Conservation (phyloP, 768 basidiomycete genomes). For the Xanthoconium stramineum region DNA sequence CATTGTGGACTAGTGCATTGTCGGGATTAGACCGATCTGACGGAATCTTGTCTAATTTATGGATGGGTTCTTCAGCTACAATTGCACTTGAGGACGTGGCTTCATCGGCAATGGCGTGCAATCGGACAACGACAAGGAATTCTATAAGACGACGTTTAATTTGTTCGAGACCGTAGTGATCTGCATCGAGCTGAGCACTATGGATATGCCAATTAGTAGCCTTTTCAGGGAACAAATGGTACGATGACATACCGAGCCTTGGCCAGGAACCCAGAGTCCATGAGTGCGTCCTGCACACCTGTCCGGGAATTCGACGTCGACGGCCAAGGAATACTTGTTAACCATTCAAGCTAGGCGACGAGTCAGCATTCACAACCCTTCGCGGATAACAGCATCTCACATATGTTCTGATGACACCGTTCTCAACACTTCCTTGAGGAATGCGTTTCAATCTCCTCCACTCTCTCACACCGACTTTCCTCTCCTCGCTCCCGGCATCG, state of each 20-base stretch:
- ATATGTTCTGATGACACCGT: conserved; percentile 82
- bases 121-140: conserved; percentile 82
- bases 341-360: conserved; percentile 68
- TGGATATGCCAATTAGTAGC: neutral
- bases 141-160: conserved; percentile 91
- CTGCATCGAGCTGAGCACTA: conserved; percentile 72
- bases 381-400: conserved; percentile 40
- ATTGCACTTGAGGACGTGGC: conserved; percentile 1
- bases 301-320: conserved; percentile 30
- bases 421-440: conserved; percentile 87
- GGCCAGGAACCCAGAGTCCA: conserved; percentile 57
- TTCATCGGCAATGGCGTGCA: conserved; percentile 36
- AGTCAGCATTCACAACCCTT: conserved; percentile 5
- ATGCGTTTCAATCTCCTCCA: conserved; percentile 83
- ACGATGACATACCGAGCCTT: conserved; percentile 49
- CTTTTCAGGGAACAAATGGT: neutral
- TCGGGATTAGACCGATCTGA: conserved; percentile 17
- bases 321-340: conserved; percentile 83
- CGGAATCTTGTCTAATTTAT: conserved; percentile 20
- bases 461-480: conserved; percentile 78
- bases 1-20: conserved; percentile 25
- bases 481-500: conserved; percentile 70
- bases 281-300: conserved; percentile 36
- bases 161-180: conserved; percentile 90
- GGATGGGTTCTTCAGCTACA: conserved; percentile 7